These are phyloP conservation scores for Didymella pinodella DNA, from an alignment of 2,329 filamentous ascomycete genomes.

Conservation along the genomic window DNA sequence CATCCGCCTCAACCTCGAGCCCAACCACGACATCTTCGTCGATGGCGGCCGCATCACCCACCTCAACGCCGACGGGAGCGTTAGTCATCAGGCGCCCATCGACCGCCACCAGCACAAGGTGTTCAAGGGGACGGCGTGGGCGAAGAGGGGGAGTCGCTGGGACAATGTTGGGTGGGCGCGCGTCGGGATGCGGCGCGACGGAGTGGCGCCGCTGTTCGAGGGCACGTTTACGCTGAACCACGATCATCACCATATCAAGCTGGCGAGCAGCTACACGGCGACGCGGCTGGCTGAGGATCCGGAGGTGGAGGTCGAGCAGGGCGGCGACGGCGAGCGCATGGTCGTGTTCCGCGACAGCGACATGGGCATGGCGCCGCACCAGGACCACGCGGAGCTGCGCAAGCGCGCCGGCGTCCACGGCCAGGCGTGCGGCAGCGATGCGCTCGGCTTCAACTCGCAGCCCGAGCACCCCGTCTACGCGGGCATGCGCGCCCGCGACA, in stretches of 20 bases:
- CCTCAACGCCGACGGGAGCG: conserved; percentile 73
- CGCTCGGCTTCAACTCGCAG: conserved; percentile 79
- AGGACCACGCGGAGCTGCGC: conserved; percentile 69
- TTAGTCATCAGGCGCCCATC: conserved; percentile 72
- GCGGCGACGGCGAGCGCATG: conserved; percentile 73
- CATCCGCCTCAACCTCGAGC: conserved; percentile 81
- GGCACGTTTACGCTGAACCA: conserved; percentile 83
- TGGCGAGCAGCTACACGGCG: conserved; percentile 74
- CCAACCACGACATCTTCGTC: conserved; percentile 88
- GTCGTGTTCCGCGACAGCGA: conserved; percentile 93
- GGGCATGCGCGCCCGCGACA: conserved; percentile 61
- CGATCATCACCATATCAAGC: conserved; percentile 87
- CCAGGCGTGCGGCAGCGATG: conserved; percentile 73
- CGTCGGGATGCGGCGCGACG: conserved; percentile 79
- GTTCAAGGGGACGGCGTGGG: conserved; percentile 80
- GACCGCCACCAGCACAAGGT: conserved; percentile 79
- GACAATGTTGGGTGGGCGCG: conserved; percentile 86
- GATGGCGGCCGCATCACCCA: conserved; percentile 78
- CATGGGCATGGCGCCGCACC: conserved; percentile 58
- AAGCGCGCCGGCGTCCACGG: conserved; percentile 54
- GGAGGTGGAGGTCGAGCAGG: conserved; percentile 59
- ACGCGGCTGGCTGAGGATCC: conserved; percentile 77
- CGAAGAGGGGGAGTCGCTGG: conserved; percentile 81
- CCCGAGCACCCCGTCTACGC: conserved; percentile 72
- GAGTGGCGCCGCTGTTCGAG: conserved; percentile 81